A percentile compares a stretch with the other conserved stretches of the same genome.
phyloP scores from a whole-genome alignment of 805 yeast species.

The Ogataea pignaliae region DNA sequence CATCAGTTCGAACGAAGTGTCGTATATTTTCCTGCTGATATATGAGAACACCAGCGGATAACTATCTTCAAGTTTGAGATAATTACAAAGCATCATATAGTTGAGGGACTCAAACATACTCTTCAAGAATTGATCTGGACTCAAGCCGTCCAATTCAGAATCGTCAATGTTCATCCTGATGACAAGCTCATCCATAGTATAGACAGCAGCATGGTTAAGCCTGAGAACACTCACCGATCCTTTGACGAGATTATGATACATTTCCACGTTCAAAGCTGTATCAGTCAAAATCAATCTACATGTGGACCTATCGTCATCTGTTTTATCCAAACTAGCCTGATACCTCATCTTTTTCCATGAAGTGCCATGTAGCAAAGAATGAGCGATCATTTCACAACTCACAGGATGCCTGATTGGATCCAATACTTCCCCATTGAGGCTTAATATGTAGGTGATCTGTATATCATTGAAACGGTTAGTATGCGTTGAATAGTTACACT shows the following conservation, averaged over 20 bases:
- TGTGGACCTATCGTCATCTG: neutral
- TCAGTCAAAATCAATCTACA: conserved; percentile 12
- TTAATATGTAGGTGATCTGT: conserved; percentile 6
- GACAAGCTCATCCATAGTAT: conserved; percentile 6
- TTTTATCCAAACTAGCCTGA: conserved; percentile 1
- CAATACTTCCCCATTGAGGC: conserved; percentile 7
- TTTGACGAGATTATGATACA: conserved; percentile 11
- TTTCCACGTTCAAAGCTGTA: conserved; percentile 7
- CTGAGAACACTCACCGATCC: conserved; percentile 9
- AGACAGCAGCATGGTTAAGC: conserved; percentile 6
- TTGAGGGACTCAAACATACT: conserved; percentile 21
- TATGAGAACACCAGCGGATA: conserved; percentile 29
- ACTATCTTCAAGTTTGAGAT: conserved; percentile 17
- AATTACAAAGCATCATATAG: conserved; percentile 21
- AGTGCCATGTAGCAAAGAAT: conserved; percentile 12
- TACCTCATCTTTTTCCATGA: conserved; percentile 13
- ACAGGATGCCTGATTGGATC: conserved; percentile 7
- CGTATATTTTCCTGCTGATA: conserved; percentile 18
- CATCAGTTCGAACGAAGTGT: conserved; percentile 11
- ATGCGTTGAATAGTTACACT: no score
- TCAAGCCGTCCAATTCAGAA: neutral
- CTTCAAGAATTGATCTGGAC: conserved; percentile 2
- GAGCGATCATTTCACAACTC: conserved; percentile 16
- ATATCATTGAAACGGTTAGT: neutral
- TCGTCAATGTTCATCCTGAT: conserved; percentile 8